A percentile compares a stretch with the other conserved stretches of the same genome.
These are phyloP conservation scores for Salix viminalis DNA, from an alignment of 345 rosid genomes.

Conservation along the genomic window DNA sequence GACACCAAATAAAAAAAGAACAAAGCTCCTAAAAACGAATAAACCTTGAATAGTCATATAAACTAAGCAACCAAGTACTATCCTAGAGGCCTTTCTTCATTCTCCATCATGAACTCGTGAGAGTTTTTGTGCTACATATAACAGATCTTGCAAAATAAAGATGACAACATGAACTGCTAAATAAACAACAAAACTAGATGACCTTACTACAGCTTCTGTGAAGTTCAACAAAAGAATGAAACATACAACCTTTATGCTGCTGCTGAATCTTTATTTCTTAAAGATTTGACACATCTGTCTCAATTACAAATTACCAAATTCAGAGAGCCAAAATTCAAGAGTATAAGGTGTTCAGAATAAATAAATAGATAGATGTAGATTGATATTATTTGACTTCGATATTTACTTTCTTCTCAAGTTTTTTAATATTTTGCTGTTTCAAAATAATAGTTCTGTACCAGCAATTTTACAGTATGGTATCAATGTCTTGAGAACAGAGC, in stretches of 20 bases:
- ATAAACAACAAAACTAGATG: background rate
- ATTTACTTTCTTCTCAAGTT: background rate
- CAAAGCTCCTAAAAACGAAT: background rate
- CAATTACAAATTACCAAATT: no score
- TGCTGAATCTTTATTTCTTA: background rate
- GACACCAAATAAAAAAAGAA: background rate
- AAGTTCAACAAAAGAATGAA: background rate
- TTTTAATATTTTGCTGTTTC: background rate
- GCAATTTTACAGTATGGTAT: background rate
- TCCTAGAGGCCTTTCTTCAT: background rate
- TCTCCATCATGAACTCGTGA: background rate
- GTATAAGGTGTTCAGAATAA: no score
- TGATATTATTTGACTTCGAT: background rate
- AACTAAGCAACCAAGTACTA: background rate
- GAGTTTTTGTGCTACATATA: background rate
- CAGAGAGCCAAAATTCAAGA: no score
- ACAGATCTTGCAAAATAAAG: background rate
- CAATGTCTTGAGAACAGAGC: background rate
- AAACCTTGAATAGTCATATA: background rate
- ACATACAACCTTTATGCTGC: background rate
- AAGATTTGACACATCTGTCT: no score
- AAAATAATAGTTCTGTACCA: background rate
- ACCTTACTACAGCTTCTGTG: background rate
- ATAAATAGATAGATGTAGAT: background rate
- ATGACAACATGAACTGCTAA: background rate